Evolutionary conservation across 371 early-diverging fungal species (phyloP).

Genomic region (Mucor sp.): DNA sequence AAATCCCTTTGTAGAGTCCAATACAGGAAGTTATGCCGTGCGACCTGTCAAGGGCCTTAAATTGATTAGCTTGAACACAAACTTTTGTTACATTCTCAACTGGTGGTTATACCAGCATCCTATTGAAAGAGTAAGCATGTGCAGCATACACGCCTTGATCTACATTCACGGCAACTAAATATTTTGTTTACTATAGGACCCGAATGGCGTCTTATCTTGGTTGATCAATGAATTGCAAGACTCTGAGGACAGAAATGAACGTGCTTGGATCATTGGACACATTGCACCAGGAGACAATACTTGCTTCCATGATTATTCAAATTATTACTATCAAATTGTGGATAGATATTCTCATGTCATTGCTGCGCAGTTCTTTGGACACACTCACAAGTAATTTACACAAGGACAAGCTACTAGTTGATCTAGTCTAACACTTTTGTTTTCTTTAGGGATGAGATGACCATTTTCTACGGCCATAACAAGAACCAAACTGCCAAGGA

Average conservation of each 20-base stretch:
- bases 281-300: constrained; percentile 55
- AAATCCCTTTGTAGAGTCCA: constrained; percentile 27
- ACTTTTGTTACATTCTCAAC: constrained; percentile 62
- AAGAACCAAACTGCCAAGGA: constrained; percentile 34
- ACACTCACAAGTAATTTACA: constrained; percentile 49
- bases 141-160: neutral
- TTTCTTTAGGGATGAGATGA: constrained; percentile 50
- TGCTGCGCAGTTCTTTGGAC: constrained; percentile 66
- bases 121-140: constrained; percentile 12
- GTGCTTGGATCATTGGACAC: constrained; percentile 66
- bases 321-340: constrained; percentile 59
- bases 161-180: neutral
- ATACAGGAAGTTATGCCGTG: constrained; percentile 53
- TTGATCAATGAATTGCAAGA: constrained; percentile 53
- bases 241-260: constrained; percentile 55
- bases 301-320: constrained; percentile 61
- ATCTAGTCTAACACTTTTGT: neutral
- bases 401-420: neutral
- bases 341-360: constrained; percentile 65
- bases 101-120: constrained; percentile 52
- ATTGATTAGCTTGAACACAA: constrained; percentile 63
- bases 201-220: constrained; percentile 56
- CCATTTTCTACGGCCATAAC: constrained; percentile 48
- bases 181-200: constrained; percentile 31
- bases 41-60: constrained; percentile 51